These are phyloP conservation scores for Nasturtium officinale DNA, from an alignment of 345 rosid genomes.

Conservation along the genomic window DNA sequence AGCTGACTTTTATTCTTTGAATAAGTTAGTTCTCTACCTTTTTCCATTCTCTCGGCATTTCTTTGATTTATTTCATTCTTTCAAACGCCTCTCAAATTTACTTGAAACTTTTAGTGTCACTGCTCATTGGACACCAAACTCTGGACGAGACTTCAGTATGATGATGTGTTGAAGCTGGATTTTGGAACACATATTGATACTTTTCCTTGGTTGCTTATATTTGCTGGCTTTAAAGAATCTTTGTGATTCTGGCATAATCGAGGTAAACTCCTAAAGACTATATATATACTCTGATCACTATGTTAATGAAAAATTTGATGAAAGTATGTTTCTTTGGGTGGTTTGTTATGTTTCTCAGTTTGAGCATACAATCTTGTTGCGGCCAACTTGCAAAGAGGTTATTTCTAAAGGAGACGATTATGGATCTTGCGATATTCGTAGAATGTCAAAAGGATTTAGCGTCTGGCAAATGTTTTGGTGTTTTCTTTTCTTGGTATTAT, in stretches of 20 bases:
- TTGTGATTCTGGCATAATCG: slow-evolving; percentile 77
- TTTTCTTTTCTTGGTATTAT: background rate
- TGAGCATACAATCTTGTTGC: slow-evolving; percentile 78
- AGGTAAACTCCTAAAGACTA: slow-evolving; percentile 47
- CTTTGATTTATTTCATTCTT: background rate
- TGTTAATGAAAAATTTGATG: slow-evolving; percentile 1
- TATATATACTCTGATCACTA: background rate
- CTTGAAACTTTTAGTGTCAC: slow-evolving; percentile 58
- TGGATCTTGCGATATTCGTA: slow-evolving; percentile 24
- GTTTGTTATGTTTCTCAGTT: slow-evolving; percentile 65
- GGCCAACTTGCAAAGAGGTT: slow-evolving; percentile 92
- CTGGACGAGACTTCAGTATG: slow-evolving; percentile 94
- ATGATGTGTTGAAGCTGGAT: slow-evolving; percentile 90
- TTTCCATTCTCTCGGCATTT: background rate
- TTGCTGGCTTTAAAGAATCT: slow-evolving; percentile 91
- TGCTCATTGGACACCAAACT: slow-evolving; percentile 95
- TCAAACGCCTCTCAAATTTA: slow-evolving; percentile 15
- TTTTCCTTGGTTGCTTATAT: background rate
- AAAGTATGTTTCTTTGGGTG: slow-evolving; percentile 11
- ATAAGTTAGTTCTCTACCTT: slow-evolving; percentile 53
- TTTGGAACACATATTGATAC: slow-evolving; percentile 85
- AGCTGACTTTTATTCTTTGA: too few species aligned
- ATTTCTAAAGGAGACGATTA: slow-evolving; percentile 84
- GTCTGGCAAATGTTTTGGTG: background rate
- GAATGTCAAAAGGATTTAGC: background rate